Base-by-base conservation (phyloP, 2,329 filamentous ascomycete species). In the Colletotrichum orbiculare region DNA sequence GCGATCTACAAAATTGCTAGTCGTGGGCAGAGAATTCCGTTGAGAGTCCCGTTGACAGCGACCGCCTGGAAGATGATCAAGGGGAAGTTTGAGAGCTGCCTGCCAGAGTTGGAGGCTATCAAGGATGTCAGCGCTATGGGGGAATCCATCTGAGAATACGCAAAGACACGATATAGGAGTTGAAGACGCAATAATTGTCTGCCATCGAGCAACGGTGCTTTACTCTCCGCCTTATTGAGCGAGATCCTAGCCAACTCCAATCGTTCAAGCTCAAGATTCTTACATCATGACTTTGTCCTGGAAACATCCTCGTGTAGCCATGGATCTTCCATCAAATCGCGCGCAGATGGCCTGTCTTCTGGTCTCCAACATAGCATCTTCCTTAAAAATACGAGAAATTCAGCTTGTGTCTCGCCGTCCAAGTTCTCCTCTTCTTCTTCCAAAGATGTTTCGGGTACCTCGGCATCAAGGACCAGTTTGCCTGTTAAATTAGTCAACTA, bases 21-120 rank as follows among this genome's bases (percentile, higher is more conserved):
- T 43, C 69, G 73, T 0, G 76, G 76, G 0, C 50, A 73, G 45
- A 66, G 70, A 8, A 74, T 83, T 15, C 80, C 81, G 3, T 69
- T 83, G 42, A 73, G 79, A 5, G 68, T 82, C 37, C 79, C 81
- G 2, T 68, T 83, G 0, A 81, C 81, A 4, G 63, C 72, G 9
- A 78, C 79, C 54, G 70, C 77, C 12, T 81, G 73, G 69, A 69
- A 71, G 8, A 70, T 78, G 57, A 71, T 79, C 54, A 71, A 67
- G 52, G 60, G 39, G 35, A 77, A 78, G 45, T 43, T 75, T 2
- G 75, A 78, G 11, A 67, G 56, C 41, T 68, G 68, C 15, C 71
- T 72, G 60, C 71, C 68, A 37, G 73, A 74, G n/a, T 66, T 79
- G 11, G 75, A 77, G 2, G 71, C 76, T 33, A 60, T 77, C n/a